Evolutionary conservation across 2,329 filamentous ascomycete genomes (phyloP), one percentile per base, ranked within the genome.

Genomic region (Fusarium equiseti): DNA sequence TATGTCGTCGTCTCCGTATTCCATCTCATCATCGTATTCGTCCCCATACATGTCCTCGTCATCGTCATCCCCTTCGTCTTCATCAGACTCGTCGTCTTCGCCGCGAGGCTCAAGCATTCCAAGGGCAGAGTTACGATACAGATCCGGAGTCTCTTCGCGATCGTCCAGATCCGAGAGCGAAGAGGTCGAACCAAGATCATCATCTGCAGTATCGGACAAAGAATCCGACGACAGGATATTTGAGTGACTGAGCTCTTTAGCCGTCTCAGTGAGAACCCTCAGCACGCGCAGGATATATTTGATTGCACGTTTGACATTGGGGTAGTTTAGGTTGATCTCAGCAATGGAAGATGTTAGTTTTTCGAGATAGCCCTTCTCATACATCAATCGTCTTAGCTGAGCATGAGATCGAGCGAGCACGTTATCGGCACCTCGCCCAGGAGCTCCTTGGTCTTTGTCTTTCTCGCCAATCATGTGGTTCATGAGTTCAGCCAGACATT

Each of bases 241-340:
- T 22, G 88, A 89, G 72, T 95, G 90, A 77, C 95, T 98, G 38
- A 99, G 83, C 62, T 92, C 88, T 68, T 97, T 92, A 3, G 94
- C 96, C 13, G 95, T 95, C 70, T 92, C 91, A 1, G 95, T 97
- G 43, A 99, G 84, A 59, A 92, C 90, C 75, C 95, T 93, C 24
- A 99, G 86, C 5, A 97, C 95, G 40, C 93, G 92, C 48, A 99
- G 86, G 56, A 99, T 97, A 79, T 97, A 97, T 82, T 98, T 99
- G 76, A 99, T 94, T 16, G 95, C 95, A 49, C 95, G 90, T 83
- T 97, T 97, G 18, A 97, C 93, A 27, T 93, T 92, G 0, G 95
- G 95, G 80, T 97, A 98, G 73, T 97, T 97, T 66, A 99, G 88
- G 78, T 98, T 96, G 64, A 99, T 92, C 75, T 99, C 97, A 20